These are phyloP conservation scores for Fragaria iinumae DNA, from an alignment of 306 rosid species.

Conservation along the genomic window DNA sequence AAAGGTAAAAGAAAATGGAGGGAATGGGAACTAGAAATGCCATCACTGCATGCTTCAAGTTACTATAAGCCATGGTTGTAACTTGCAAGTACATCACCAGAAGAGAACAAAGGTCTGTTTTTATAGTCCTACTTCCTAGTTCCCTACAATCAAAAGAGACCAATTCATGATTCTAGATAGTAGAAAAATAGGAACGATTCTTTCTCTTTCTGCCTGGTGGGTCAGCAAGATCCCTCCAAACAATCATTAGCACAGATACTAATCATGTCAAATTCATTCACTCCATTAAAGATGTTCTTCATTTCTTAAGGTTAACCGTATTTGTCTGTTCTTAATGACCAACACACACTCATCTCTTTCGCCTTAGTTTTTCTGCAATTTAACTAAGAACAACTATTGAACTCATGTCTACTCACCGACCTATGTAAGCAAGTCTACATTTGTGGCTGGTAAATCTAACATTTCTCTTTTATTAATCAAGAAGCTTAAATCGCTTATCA, in stretches of 20 bases:
- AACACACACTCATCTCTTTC: background rate
- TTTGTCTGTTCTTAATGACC: background rate
- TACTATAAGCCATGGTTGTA: conserved; percentile 25
- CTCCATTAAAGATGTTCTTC: conserved; percentile 7
- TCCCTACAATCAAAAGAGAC: background rate
- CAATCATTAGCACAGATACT: conserved; percentile 2
- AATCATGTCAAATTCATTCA: conserved; percentile 4
- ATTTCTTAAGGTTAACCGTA: background rate
- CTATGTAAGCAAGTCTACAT: background rate
- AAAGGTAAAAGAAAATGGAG: conserved; percentile 61
- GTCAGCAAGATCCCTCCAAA: background rate
- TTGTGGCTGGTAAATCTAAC: background rate
- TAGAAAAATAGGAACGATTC: background rate
- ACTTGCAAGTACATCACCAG: background rate
- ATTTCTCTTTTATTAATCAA: background rate
- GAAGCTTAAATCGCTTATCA: background rate
- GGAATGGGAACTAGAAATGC: conserved; percentile 74
- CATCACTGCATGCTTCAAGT: conserved; percentile 38
- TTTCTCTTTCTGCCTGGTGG: conserved; percentile 20
- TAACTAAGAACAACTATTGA: background rate
- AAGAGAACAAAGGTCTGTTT: background rate
- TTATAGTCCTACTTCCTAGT: background rate
- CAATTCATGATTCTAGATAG: background rate
- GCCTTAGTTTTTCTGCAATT: background rate
- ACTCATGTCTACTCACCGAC: background rate